Base-by-base conservation (phyloP, 805 yeast species). In the Candida parachauliodes region DNA sequence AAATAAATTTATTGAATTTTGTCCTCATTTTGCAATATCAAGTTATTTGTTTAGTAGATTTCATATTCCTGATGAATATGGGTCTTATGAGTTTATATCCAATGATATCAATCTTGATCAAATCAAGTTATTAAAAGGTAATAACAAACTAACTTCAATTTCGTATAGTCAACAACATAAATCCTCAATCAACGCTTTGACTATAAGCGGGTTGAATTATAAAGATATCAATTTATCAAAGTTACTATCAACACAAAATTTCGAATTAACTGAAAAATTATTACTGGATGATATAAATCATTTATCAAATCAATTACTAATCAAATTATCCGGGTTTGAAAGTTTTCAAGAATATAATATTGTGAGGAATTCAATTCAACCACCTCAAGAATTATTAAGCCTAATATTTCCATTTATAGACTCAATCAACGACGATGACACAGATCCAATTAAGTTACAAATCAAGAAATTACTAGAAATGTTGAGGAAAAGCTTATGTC, bases 401-500 rank as follows among this genome's bases (percentile, higher is more conserved):
- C 51, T 49, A 35, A 50, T 60, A n/a, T 60, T 60, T 39, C 63
- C 65, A 3, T 58, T 60, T 31, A 42, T 57, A 24, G 42, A 55
- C 21, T 38, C 42, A 2, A 37, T 41, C 14, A n/a, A 4, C 8
- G 41, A 42, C 8, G 26, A 34, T 3, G n/a, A n/a, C n/a, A 22
- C 20, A 2, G 39, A 26, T 10, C 33, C 37, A 18, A 40, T 32
- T 8, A 36, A 41, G 18, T 34, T 47, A 11, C 36, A 44, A 32
- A 33, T 46, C 17, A 47, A 45, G 15, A 40, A 41, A 5, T 45
- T 58, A 23, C 41, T 50, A 23, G 18, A 36, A 4, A 39, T 48
- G 41, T 46, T 60, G 16, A 40, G 64, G 26, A 39, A 47, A 14
- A 39, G 47, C 24, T 43, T 60, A 27, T 45, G 54, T 26, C 65